Conservation (phyloP, 192 early-diverging fungal species). For the Rhizophagus sp. region DNA sequence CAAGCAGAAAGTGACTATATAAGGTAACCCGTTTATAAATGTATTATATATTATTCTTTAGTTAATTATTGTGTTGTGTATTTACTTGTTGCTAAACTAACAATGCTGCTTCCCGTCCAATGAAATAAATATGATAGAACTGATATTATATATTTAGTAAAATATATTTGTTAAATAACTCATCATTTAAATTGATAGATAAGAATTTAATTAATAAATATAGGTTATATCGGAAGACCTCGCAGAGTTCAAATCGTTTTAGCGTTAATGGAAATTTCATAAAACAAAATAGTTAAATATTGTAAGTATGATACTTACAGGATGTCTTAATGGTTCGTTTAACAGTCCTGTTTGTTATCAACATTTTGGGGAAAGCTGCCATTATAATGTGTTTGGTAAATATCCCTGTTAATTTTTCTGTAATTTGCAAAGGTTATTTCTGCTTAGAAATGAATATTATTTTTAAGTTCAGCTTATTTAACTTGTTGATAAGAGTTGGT, state of each 20-base stretch:
- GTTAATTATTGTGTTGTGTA: neutral
- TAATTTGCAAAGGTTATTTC: no score
- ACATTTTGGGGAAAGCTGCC: neutral
- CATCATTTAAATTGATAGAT: conserved; percentile 18
- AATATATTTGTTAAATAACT: conserved; percentile 6
- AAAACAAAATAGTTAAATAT: neutral
- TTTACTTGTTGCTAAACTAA: conserved; percentile 15
- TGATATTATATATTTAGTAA: conserved; percentile 6
- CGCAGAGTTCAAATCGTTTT: neutral
- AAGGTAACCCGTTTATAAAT: conserved; percentile 22
- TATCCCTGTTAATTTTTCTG: neutral
- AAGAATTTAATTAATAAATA: neutral
- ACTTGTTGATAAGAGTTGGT: no score
- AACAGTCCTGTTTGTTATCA: neutral
- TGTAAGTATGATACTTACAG: neutral
- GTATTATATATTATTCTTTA: neutral
- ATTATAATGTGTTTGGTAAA: neutral
- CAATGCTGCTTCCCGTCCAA: conserved; percentile 12
- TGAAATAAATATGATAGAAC: neutral
- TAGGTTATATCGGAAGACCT: neutral
- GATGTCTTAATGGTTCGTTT: neutral
- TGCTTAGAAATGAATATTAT: no score
- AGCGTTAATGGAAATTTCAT: neutral
- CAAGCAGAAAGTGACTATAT: conserved; percentile 37
- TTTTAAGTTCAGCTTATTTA: no score